phyloP scores from a whole-genome alignment of 2,329 filamentous ascomycete genomes.

The Mollisia scopiformis region DNA sequence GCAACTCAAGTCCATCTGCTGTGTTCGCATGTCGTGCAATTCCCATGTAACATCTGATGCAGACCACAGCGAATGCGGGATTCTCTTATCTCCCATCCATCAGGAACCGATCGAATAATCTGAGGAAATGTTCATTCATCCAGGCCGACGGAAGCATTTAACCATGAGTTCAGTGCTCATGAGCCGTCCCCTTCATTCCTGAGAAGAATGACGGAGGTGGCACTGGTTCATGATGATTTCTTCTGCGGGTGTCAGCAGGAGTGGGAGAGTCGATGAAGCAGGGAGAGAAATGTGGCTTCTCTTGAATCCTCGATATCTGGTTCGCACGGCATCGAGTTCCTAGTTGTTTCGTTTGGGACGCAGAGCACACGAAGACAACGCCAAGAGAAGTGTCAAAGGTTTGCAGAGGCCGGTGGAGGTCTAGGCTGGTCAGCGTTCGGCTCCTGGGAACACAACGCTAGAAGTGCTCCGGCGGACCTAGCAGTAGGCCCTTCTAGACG shows the following conservation, averaged over 20 bases:
- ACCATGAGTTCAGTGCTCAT: neutral
- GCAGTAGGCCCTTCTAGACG: too few species aligned
- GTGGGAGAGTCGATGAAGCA: too few species aligned
- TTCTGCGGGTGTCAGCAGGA: neutral
- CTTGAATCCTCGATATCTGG: too few species aligned
- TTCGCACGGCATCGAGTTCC: neutral
- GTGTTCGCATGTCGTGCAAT: neutral
- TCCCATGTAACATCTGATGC: neutral
- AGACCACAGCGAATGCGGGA: neutral
- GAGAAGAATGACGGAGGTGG: neutral
- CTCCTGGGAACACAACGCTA: neutral
- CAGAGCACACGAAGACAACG: neutral
- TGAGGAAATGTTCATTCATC: neutral
- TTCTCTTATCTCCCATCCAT: neutral
- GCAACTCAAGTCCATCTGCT: neutral
- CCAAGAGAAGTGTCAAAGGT: neutral
- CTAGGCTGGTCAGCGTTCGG: neutral
- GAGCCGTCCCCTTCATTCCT: neutral
- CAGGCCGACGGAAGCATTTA: slow-evolving; percentile 1
- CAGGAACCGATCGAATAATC: too few species aligned
- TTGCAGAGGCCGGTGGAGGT: neutral
- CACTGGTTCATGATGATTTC: neutral
- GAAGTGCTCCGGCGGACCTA: too few species aligned
- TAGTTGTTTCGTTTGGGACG: too few species aligned
- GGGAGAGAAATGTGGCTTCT: too few species aligned